phyloP scores from a whole-genome alignment of 768 basidiomycete species.

The Termitomyces sp. region DNA sequence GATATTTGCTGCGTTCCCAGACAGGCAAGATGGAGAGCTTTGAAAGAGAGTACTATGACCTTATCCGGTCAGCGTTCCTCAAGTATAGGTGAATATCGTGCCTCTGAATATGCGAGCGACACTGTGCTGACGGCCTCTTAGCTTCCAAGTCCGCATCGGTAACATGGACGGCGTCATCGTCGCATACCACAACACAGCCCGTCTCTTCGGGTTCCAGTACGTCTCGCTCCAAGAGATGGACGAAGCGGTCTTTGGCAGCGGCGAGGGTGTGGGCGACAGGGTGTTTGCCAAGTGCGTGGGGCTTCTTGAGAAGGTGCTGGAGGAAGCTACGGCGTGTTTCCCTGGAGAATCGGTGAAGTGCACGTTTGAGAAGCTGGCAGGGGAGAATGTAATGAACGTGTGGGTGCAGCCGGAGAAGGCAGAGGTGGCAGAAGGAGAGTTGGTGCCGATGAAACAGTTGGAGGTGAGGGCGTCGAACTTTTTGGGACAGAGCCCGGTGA shows the following conservation, averaged over 20 bases:
- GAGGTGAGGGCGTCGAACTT: slow-evolving; percentile 45
- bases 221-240: slow-evolving; percentile 89
- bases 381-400: slow-evolving; percentile 46
- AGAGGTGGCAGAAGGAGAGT: slow-evolving; percentile 14
- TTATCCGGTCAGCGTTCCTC: slow-evolving; percentile 90
- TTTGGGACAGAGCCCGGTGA: slow-evolving; percentile 35
- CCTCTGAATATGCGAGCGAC: too few species aligned
- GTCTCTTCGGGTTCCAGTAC: slow-evolving; percentile 94
- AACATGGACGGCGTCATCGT: slow-evolving; percentile 95
- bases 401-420: slow-evolving; percentile 64
- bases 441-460: slow-evolving; percentile 63
- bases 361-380: slow-evolving; percentile 57
- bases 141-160: slow-evolving; percentile 94
- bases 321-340: slow-evolving; percentile 57
- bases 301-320: slow-evolving; percentile 65
- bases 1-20: slow-evolving; percentile 67
- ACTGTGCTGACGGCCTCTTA: slow-evolving; percentile 26
- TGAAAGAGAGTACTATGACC: slow-evolving; percentile 92
- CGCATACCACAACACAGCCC: slow-evolving; percentile 83
- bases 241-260: slow-evolving; percentile 63
- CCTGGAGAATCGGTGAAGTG: slow-evolving; percentile 63
- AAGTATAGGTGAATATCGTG: slow-evolving; percentile 72
- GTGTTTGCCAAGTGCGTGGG: slow-evolving; percentile 75
- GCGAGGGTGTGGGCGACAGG: slow-evolving; percentile 56
- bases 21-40: slow-evolving; percentile 75